phyloP scores from a whole-genome alignment of 73 alveolate genomes.

The Breviolum minutum region DNA sequence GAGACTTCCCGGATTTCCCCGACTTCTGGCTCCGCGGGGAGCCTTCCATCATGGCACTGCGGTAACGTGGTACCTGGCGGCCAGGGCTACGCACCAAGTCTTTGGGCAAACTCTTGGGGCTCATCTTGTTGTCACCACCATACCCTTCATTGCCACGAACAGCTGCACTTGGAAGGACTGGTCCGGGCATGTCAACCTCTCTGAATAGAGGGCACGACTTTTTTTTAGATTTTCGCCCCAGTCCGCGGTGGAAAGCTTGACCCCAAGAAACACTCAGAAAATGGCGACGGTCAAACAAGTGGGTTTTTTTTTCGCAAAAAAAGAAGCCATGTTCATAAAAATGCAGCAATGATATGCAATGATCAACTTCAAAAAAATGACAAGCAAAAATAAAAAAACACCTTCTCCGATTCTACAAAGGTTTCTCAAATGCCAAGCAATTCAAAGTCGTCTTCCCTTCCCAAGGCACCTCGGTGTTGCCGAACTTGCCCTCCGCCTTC shows the following conservation, averaged over 20 bases:
- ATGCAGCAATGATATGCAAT: neutral
- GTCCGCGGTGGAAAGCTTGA: neutral
- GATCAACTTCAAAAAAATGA: neutral
- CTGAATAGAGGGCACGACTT: neutral
- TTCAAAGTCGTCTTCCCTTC: neutral
- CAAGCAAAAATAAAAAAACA: too few relatives aligned
- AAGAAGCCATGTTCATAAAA: neutral
- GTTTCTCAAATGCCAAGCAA: neutral
- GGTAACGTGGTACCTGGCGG: slow-evolving; percentile 61
- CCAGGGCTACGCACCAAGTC: slow-evolving; percentile 3
- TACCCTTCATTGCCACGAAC: slow-evolving; percentile 55
- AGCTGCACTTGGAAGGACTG: slow-evolving; percentile 70
- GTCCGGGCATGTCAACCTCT: slow-evolving; percentile 12
- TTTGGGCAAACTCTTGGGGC: slow-evolving; percentile 40
- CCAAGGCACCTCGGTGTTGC: slow-evolving; percentile 14
- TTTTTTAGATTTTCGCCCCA: neutral
- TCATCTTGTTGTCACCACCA: slow-evolving; percentile 20
- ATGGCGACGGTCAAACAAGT: too few relatives aligned
- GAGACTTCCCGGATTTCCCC: neutral
- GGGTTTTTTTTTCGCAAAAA: neutral
- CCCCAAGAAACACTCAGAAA: neutral
- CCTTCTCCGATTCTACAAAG: neutral
- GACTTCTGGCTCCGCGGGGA: slow-evolving; percentile 64
- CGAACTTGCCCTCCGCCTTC: slow-evolving; percentile 69
- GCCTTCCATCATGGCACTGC: slow-evolving; percentile 64